Evolutionary conservation across 208 protist genomes (phyloP).

Genomic region (Lotmaria passim): DNA sequence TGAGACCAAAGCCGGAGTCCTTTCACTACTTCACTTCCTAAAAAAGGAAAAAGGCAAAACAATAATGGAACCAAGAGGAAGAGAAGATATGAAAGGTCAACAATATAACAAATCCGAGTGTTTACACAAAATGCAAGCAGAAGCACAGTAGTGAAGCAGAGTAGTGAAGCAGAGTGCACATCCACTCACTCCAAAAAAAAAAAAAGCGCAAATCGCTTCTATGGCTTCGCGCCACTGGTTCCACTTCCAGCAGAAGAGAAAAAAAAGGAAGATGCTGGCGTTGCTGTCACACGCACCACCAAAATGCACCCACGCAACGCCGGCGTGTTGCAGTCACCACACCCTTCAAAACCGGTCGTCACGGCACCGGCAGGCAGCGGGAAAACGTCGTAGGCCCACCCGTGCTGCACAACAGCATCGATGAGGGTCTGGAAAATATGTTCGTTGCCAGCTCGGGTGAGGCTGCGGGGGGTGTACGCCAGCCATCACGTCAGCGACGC

Average conservation of each 20-base stretch:
- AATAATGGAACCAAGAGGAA: too few species aligned
- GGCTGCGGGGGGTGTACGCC: constrained; percentile 42
- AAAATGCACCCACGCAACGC: constrained; percentile 36
- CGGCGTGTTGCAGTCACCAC: background rate
- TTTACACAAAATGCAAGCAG: too few species aligned
- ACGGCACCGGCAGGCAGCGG: constrained; percentile 10
- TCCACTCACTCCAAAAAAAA: too few species aligned
- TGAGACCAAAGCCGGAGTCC: too few species aligned
- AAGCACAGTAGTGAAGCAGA: too few species aligned
- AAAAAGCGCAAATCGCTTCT: too few species aligned
- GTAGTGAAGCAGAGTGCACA: too few species aligned
- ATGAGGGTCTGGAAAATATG: constrained; percentile 30
- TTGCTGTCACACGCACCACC: constrained; percentile 7
- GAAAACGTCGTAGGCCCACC: constrained; percentile 15
- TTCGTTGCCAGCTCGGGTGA: constrained; percentile 37
- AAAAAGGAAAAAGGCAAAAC: too few species aligned
- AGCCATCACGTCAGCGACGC: constrained; percentile 36
- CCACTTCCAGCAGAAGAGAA: background rate
- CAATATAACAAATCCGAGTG: too few species aligned
- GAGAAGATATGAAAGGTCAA: too few species aligned
- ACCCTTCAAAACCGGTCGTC: constrained; percentile 27
- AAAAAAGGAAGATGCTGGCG: too few species aligned
- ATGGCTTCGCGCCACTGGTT: background rate
- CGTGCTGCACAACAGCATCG: constrained; percentile 1
- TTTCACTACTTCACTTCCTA: too few species aligned